Evolutionary conservation across 176 grass and related monocot genomes (phyloP).

Genomic region (Triticum turgidum): DNA sequence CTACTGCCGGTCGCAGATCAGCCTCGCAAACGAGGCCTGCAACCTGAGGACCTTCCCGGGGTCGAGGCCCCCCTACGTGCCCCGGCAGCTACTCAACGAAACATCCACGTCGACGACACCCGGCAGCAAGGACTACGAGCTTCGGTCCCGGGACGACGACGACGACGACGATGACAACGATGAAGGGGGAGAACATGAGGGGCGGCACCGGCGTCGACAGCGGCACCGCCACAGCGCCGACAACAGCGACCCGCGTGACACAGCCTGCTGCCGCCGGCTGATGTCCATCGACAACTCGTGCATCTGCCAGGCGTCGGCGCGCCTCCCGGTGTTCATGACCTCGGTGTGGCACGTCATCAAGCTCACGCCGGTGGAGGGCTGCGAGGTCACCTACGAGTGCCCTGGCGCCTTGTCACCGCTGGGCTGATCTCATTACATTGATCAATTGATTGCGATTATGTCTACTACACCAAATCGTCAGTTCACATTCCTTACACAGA

Average conservation of each 20-base stretch:
- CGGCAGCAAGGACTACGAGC: neutral
- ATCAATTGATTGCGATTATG: neutral
- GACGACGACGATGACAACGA: neutral
- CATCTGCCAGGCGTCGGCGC: conserved; percentile 49
- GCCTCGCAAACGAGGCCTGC: conserved; percentile 75
- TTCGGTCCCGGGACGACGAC: neutral
- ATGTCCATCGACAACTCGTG: conserved; percentile 66
- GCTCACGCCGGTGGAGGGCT: conserved; percentile 50
- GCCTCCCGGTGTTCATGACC: conserved; percentile 61
- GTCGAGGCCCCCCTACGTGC: conserved; percentile 15
- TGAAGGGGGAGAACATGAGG: neutral
- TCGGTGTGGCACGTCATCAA: conserved; percentile 51
- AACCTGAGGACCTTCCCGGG: conserved; percentile 32
- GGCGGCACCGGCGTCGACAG: conserved; percentile 1
- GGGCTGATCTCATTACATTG: neutral
- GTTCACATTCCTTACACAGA: neutral
- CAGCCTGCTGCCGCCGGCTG: conserved; percentile 69
- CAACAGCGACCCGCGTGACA: conserved; percentile 45
- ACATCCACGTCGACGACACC: neutral
- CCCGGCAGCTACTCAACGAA: conserved; percentile 44
- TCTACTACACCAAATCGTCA: neutral
- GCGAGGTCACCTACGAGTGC: conserved; percentile 66
- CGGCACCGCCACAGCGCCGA: conserved; percentile 36
- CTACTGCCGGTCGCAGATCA: conserved; percentile 73
- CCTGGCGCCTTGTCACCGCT: conserved; percentile 21